Conservation (phyloP, 345 rosid species). For the Aurinia saxatilis region DNA sequence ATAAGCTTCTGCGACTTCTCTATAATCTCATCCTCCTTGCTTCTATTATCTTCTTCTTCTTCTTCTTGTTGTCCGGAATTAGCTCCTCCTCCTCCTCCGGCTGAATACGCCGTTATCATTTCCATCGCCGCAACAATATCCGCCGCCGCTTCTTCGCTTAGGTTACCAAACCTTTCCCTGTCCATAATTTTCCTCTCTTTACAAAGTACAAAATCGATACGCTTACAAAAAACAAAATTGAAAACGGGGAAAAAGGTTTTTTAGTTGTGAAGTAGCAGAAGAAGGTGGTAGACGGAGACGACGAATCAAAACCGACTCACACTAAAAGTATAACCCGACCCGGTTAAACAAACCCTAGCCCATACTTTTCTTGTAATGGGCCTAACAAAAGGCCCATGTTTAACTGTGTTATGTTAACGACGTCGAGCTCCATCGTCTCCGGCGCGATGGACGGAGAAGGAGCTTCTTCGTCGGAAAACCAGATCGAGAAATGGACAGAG, state of each 20-base stretch:
- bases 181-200: constrained; percentile 18
- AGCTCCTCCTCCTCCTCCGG: constrained; percentile 11
- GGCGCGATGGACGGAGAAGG: constrained; percentile 15
- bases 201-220: background rate
- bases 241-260: background rate
- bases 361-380: background rate
- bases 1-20: constrained; percentile 69
- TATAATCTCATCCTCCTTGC: constrained; percentile 55
- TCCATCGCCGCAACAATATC: background rate
- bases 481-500: constrained; percentile 27
- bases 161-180: constrained; percentile 34
- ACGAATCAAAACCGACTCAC: constrained; percentile 18
- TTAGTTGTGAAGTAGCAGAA: constrained; percentile 5
- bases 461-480: constrained; percentile 9
- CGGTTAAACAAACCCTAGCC: constrained; percentile 28
- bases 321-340: constrained; percentile 24
- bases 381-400: constrained; percentile 2
- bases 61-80: constrained; percentile 30
- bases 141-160: constrained; percentile 26
- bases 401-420: background rate
- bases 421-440: background rate
- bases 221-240: background rate
- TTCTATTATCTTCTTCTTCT: constrained; percentile 36
- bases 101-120: background rate
- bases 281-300: constrained; percentile 24